These are phyloP conservation scores for Avena atlantica DNA, from an alignment of 176 grass and related monocot genomes.

Conservation along the genomic window DNA sequence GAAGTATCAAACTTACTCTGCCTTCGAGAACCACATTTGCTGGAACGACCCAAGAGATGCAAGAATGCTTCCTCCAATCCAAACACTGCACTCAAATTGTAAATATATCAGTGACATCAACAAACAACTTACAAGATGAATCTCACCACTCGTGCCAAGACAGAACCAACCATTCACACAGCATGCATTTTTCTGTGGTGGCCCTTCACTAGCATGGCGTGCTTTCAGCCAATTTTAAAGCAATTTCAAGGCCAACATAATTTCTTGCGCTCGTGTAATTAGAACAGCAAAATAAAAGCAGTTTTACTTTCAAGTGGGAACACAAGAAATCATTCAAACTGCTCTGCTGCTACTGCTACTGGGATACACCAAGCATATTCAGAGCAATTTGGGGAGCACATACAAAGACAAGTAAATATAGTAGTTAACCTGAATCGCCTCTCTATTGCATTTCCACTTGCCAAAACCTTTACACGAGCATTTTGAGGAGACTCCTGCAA, in stretches of 20 bases:
- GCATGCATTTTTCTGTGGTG: not conserved
- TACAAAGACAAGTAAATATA: constrained; percentile 19
- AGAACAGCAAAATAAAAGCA: not conserved
- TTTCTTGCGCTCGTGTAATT: not conserved
- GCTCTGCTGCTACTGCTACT: not conserved
- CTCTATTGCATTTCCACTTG: constrained; percentile 90
- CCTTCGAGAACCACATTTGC: constrained; percentile 99
- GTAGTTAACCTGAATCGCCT: constrained; percentile 84
- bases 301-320: not conserved
- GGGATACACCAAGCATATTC: not conserved
- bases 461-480: constrained; percentile 96
- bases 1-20: constrained; percentile 75
- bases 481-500: constrained; percentile 87
- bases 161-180: too few relatives aligned
- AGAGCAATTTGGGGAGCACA: not conserved
- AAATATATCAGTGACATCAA: constrained; percentile 21
- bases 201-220: not conserved
- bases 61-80: constrained; percentile 99
- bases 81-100: constrained; percentile 66
- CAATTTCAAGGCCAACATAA: not conserved
- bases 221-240: not conserved
- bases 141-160: not conserved
- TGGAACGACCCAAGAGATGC: constrained; percentile 99
- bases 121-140: constrained; percentile 17
- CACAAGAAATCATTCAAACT: constrained; percentile 20